Evolutionary conservation across 1,284 basidiomycete species (phyloP), one percentile per base, ranked within the genome.

Genomic region (Leccinum solheimii): DNA sequence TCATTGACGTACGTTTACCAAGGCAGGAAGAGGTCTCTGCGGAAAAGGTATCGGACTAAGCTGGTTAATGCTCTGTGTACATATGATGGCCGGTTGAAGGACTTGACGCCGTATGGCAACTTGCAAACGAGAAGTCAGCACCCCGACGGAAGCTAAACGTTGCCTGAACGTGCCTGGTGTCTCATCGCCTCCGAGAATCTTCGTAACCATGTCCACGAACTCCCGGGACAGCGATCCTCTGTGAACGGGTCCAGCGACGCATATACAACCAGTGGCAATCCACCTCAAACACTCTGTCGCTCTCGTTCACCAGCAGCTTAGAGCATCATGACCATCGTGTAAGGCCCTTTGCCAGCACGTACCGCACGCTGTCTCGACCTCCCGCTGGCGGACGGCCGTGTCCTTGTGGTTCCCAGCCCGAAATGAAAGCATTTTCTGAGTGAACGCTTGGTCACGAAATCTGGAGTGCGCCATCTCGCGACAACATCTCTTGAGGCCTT

Each of bases 21-120:
- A 79, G 1, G 81, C 77, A 3, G 85, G 81, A 65, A 84, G 23
- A 88, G 73, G 68, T 88, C 83, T 53, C 76, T 76, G 13, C 84
- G 81, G 14, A 89, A 78, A 55, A 89, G 84, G 69, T 88, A 89
- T 7, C 87, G 86, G 84, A 65, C 87, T 89, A 14, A 86, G 77
- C 64, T 89, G 86, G 43, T 76, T 79, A 55, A 87, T 77, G 6
- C 83, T 80, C 60, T 84, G 83, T 67, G 83, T 79, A 64, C 83
- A 86, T 19, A 80, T 78, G 45, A 88, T 72, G 3, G 82, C 81
- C 14, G 87, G 75, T 59, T 86, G 86, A 16, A 88, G 76, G n/a
- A 76, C 80, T 60, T 80, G 77, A 66, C 86, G 85, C 10, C 82
- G 81, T n/a, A 83, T 72, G 57, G 63, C 68, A 38, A 75, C 86